phyloP scores from a whole-genome alignment of 164 flowering plant species.

The Houttuynia cordata region DNA sequence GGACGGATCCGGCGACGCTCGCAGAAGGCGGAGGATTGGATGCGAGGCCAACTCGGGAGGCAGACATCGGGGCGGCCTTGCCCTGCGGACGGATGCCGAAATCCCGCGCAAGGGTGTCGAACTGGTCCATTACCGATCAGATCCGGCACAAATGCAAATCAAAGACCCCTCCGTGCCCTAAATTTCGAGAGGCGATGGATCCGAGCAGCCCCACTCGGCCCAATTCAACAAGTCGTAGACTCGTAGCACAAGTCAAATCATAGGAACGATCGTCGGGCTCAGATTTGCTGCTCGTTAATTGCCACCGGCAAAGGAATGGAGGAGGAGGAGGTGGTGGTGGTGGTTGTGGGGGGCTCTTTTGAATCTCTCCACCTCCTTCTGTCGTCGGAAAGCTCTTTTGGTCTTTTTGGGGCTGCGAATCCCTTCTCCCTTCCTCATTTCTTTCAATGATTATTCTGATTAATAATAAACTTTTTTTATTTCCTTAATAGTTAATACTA shows the following conservation, averaged over 20 bases:
- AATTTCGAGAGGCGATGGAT: not conserved
- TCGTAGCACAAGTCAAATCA: not conserved
- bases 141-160: not conserved
- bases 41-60: conserved; percentile 18
- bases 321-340: not conserved
- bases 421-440: too few relatives aligned
- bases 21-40: conserved; percentile 4
- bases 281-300: not conserved
- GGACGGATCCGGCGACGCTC: conserved; percentile 14
- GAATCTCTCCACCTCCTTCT: conserved; percentile 3
- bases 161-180: not conserved
- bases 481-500: too few relatives aligned
- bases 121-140: conserved; percentile 38
- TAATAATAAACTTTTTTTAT: too few relatives aligned
- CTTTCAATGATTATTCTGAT: too few relatives aligned
- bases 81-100: conserved; percentile 59
- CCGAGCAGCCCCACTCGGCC: not conserved
- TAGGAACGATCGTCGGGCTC: not conserved
- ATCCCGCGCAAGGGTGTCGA: conserved; percentile 43
- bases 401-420: too few relatives aligned
- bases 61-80: conserved; percentile 62
- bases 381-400: too few relatives aligned
- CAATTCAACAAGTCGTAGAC: not conserved
- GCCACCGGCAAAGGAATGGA: not conserved
- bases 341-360: not conserved